Percentiles rank a stretch among this genome's conserved stretches.
Conservation (phyloP, 2,329 filamentous ascomycete species). For the Fusarium sp. region DNA sequence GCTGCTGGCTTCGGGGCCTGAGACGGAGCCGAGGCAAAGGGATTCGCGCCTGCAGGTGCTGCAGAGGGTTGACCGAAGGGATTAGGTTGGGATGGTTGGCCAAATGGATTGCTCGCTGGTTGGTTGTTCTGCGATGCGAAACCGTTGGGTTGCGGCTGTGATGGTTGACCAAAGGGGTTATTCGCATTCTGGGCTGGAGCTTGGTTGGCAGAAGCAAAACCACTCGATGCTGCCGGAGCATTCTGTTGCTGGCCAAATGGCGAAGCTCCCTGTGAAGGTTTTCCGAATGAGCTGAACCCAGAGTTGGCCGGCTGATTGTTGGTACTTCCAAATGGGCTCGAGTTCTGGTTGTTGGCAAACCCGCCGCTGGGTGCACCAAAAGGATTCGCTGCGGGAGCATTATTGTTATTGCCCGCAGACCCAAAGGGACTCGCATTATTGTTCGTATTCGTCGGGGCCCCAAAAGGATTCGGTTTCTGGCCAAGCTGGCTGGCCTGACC, state of each 20-base stretch:
- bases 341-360: slow-evolving; percentile 22
- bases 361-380: slow-evolving; percentile 40
- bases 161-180: slow-evolving; percentile 44
- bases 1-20: slow-evolving; percentile 1
- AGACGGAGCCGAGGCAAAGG: slow-evolving; percentile 36
- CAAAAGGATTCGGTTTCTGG: slow-evolving; percentile 53
- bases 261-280: slow-evolving; percentile 32
- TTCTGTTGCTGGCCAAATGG: slow-evolving; percentile 37
- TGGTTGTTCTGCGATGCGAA: slow-evolving; percentile 38
- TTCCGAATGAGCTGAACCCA: slow-evolving; percentile 42
- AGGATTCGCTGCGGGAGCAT: slow-evolving; percentile 39
- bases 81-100: slow-evolving; percentile 36
- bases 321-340: slow-evolving; percentile 34
- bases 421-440: slow-evolving; percentile 43
- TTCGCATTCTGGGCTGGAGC: slow-evolving; percentile 23
- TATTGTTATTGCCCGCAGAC: slow-evolving; percentile 30
- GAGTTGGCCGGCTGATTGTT: slow-evolving; percentile 29
- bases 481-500: slow-evolving; percentile 51
- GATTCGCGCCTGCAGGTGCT: slow-evolving; percentile 31
- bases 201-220: slow-evolving; percentile 40
- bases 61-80: slow-evolving; percentile 42
- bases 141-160: slow-evolving; percentile 37
- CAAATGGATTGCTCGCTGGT: slow-evolving; percentile 37
- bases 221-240: slow-evolving; percentile 37
- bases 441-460: slow-evolving; percentile 30